Conservation (phyloP, 2,329 filamentous ascomycete species). For the Sporothrix variecibatus region DNA sequence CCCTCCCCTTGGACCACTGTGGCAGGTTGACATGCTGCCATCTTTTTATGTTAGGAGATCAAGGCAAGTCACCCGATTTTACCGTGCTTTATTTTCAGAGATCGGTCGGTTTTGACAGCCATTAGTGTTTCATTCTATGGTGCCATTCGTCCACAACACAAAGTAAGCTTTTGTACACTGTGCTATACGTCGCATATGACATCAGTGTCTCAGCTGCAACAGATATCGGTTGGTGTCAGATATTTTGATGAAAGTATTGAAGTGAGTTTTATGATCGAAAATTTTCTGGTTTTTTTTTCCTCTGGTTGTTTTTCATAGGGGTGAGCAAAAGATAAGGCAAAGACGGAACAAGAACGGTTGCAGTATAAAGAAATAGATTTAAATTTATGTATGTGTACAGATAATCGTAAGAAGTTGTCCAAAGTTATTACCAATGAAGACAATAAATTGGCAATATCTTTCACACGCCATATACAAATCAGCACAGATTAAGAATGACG, state of each 20-base stretch:
- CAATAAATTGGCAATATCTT: background rate
- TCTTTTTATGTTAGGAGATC: background rate
- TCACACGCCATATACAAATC: background rate
- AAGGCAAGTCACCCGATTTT: background rate
- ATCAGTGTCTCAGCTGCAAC: background rate
- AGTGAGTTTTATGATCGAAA: no score
- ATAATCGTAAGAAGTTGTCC: background rate
- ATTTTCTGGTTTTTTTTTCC: no score
- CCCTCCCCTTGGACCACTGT: background rate
- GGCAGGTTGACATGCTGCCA: background rate
- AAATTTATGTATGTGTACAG: no score
- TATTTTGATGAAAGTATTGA: no score
- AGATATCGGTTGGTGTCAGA: no score
- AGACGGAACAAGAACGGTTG: no score
- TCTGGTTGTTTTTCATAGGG: no score
- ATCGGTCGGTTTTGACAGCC: background rate
- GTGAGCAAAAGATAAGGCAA: no score
- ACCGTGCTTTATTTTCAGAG: background rate
- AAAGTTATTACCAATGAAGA: no score
- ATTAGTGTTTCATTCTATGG: background rate
- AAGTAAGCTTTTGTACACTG: background rate
- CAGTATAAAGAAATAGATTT: no score
- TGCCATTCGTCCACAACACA: background rate
- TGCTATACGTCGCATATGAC: background rate
- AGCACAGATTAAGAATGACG: conserved; percentile 30